Evolutionary conservation across 495 filamentous ascomycete species (phyloP), one percentile per base, ranked within the genome.

Genomic region (Daldinia concentrica): DNA sequence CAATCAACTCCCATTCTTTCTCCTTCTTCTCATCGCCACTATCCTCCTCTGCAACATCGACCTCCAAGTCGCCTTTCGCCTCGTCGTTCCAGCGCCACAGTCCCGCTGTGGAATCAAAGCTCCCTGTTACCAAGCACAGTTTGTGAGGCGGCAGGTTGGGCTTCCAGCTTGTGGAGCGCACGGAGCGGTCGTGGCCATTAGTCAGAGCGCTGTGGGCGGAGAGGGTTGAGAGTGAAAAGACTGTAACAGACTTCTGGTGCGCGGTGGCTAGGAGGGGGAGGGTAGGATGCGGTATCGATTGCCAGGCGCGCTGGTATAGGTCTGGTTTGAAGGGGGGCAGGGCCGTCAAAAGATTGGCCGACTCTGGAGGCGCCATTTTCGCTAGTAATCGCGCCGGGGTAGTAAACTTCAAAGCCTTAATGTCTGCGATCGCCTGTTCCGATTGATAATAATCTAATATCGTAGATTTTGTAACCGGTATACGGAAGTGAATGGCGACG

Each of bases 201-300:
- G 90, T 87, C 27, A 99, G 90, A 3, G 87, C 88, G 58, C 90
- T 92, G 69, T 94, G 90, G 19, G 92, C 86, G 9, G 87, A 87
- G 77, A 96, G 92, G 70, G 90, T 91, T 24, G 86, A 85, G 17
- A 98, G 89, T 24, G 92, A 95, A 85, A 95, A 96, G 68, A 99
- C 84, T 58, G 91, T 93, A 51, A 94, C 92, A 36, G 91, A 90
- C 64, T 93, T 93, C 37, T 90, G 87, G 83, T 92, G 93, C 78
- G 92, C 89, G 64, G 95, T 97, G 55, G 95, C 95, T 69, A 98
- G 83, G 63, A 99, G 83, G 1, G 95, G 95, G 29, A 95, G 89
- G 26, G 87, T 89, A 0, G 95, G 95, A 81, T 99, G 96, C 0
- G 93, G 91, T 39, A 90, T 82, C 45, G 92, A 90, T 43, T 88